These are phyloP conservation scores for Przewalskia tangutica DNA, from an alignment of 257 asterid genomes.

Conservation along the genomic window DNA sequence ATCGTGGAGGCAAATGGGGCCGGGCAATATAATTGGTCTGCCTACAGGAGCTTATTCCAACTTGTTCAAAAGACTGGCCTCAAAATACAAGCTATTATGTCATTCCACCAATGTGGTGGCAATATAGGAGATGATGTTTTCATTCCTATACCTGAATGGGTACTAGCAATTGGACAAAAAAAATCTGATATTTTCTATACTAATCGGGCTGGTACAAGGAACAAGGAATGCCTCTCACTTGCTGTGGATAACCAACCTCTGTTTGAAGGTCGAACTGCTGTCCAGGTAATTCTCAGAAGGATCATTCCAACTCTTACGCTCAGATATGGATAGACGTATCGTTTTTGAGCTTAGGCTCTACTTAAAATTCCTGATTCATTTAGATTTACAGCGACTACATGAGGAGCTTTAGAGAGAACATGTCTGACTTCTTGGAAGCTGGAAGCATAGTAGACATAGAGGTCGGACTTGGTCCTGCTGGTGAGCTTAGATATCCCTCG, in stretches of 20 bases:
- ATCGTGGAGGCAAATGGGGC: constrained; percentile 55
- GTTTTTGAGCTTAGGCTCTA: not conserved
- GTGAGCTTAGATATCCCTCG: constrained; percentile 82
- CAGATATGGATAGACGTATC: not conserved
- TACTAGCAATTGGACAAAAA: constrained; percentile 32
- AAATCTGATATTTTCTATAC: constrained; percentile 64
- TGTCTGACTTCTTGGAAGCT: constrained; percentile 43
- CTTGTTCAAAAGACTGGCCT: constrained; percentile 44
- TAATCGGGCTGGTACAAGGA: constrained; percentile 35
- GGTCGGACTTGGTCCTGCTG: constrained; percentile 85
- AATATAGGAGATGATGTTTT: constrained; percentile 60
- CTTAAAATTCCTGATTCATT: not conserved
- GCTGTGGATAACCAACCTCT: constrained; percentile 61
- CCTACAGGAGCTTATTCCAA: constrained; percentile 48
- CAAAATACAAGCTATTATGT: constrained; percentile 69
- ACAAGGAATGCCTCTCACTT: constrained; percentile 58
- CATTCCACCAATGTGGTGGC: constrained; percentile 91
- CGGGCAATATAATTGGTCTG: constrained; percentile 54
- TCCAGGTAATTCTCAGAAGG: constrained; percentile 35
- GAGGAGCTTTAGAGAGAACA: constrained; percentile 60
- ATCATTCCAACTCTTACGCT: not conserved
- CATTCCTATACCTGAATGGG: constrained; percentile 66
- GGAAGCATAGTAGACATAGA: constrained; percentile 63
- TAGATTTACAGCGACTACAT: constrained; percentile 74
- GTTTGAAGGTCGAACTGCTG: constrained; percentile 58